Base-by-base conservation (phyloP, 2,329 filamentous ascomycete species). In the Botrytis porri region DNA sequence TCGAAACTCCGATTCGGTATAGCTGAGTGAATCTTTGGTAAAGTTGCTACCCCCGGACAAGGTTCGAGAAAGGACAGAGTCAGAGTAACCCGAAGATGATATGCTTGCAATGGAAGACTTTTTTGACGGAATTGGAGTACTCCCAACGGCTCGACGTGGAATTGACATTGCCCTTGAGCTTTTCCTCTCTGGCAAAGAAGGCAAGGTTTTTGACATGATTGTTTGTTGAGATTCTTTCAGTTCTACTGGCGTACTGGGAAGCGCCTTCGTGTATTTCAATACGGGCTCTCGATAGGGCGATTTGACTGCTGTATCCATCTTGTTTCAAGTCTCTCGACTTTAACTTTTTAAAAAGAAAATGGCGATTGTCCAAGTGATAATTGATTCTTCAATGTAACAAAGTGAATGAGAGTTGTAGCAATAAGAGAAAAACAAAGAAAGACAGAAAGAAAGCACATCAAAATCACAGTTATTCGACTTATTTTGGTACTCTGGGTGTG, bases 31-130 rank as follows among this genome's bases (percentile, higher is more conserved):
- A 73, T 80, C 76, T 41, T 75, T 75, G 69, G 73, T 76, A 39
- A 62, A 73, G 57, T 74, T 75, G 54, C 78, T 78, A 70, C 72
- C 76, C 37, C 77, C 75, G 41, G 77, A 79, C 20, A 75, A 75
- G 32, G 74, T 73, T 57, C 75, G 75, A 20, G 78, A 77, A 41
- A 48, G 70, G 9, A 59, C 37, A 6, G 48, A 59, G 25, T 78
- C 76, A n/a, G 77, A 78, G 71, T 80, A 80, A 25, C 75, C 74
- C 14, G 77, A 80, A n/a, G 70, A 72, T 8, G 77, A 79, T 20
- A 75, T 62, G 32, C 76, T 78, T 4, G 71, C 65, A 20, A 77
- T 76, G 18, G 77, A 78, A n/a, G 69, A 54, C n/a, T 73, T 60
- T 65, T 73, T 74, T 18, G 74, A 29, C 16, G 67, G 71, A 5